Percentiles rank a stretch among this genome's conserved stretches.
phyloP scores from a whole-genome alignment of 1,139 yeast species.

The Yamadazyma mexicana region DNA sequence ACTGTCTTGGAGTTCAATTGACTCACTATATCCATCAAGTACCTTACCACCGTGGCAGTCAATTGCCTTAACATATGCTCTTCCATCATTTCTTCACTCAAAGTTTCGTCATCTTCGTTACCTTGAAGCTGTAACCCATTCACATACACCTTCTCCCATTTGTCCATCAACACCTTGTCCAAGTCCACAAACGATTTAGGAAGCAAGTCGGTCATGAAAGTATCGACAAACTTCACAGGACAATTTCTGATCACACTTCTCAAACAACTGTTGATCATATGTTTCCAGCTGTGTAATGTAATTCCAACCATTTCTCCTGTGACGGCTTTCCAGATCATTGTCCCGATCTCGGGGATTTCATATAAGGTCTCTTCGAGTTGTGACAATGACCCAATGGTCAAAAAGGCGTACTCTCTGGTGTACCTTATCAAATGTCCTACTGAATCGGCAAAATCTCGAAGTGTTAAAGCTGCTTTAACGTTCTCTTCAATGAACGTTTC shows the following conservation, averaged over 20 bases:
- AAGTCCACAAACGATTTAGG: conserved; percentile 75
- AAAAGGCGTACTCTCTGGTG: conserved; percentile 92
- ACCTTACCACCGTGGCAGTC: conserved; percentile 89
- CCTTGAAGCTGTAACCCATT: conserved; percentile 72
- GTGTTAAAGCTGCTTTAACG: conserved; percentile 88
- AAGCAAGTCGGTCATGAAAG: conserved; percentile 73
- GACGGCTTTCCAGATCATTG: conserved; percentile 76
- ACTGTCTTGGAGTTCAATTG: conserved; percentile 54
- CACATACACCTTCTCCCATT: conserved; percentile 74
- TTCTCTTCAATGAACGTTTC: conserved; percentile 95
- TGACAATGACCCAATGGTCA: conserved; percentile 86
- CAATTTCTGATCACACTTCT: conserved; percentile 87
- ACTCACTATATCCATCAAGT: conserved; percentile 85
- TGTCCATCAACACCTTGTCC: conserved; percentile 64
- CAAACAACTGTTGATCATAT: conserved; percentile 85
- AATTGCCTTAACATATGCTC: conserved; percentile 91
- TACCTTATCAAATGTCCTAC: conserved; percentile 96
- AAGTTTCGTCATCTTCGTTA: conserved; percentile 72
- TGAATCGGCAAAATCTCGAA: conserved; percentile 95
- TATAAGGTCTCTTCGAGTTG: conserved; percentile 88
- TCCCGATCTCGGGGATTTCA: conserved; percentile 80
- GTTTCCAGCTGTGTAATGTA: conserved; percentile 95
- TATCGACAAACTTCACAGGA: conserved; percentile 66
- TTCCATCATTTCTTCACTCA: conserved; percentile 98
- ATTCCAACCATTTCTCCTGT: conserved; percentile 86